Percentiles rank a stretch among this genome's conserved stretches.
Evolutionary conservation across 2,329 filamentous ascomycete genomes (phyloP).

Genomic region (Waltergamsia citrina): DNA sequence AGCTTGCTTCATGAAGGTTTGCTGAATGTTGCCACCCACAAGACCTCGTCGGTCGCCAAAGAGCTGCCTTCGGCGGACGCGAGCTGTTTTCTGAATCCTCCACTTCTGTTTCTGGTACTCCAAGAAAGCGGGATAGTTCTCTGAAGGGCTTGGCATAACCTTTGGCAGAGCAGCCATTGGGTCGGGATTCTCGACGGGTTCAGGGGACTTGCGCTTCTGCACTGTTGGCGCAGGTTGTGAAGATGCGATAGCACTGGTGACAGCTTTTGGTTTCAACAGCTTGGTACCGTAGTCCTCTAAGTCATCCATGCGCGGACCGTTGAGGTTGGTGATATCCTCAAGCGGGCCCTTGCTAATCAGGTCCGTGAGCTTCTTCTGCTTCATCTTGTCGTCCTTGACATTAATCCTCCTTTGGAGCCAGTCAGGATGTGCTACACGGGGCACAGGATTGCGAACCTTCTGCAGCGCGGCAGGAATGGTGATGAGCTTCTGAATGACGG

Average conservation of each 20-base stretch:
- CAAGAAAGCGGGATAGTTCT: slow-evolving; percentile 82
- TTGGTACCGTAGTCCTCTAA: slow-evolving; percentile 74
- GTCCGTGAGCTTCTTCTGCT: slow-evolving; percentile 98
- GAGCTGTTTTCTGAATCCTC: slow-evolving; percentile 92
- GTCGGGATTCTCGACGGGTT: slow-evolving; percentile 57
- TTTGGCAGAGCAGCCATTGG: slow-evolving; percentile 76
- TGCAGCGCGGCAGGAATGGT: slow-evolving; percentile 96
- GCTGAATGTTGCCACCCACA: slow-evolving; percentile 45
- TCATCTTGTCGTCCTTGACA: slow-evolving; percentile 92
- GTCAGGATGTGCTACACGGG: slow-evolving; percentile 86
- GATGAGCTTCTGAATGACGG: slow-evolving; percentile 97
- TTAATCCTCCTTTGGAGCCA: slow-evolving; percentile 94
- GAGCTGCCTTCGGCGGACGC: slow-evolving; percentile 74
- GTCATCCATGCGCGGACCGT: slow-evolving; percentile 47
- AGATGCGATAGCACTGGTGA: slow-evolving; percentile 43
- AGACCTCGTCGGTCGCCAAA: slow-evolving; percentile 72
- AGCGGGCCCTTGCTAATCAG: slow-evolving; percentile 67
- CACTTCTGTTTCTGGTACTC: slow-evolving; percentile 97
- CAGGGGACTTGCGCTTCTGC: slow-evolving; percentile 67
- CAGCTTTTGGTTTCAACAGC: slow-evolving; percentile 54
- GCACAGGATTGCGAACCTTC: slow-evolving; percentile 90
- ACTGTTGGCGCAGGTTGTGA: slow-evolving; percentile 38
- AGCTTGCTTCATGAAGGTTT: slow-evolving; percentile 81
- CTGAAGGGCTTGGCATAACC: slow-evolving; percentile 72
- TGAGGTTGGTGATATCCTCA: slow-evolving; percentile 62